Percentiles rank a stretch among this genome's conserved stretches.
These are phyloP conservation scores for Coemansia sp. DNA, from an alignment of 192 early-diverging fungal genomes.

Conservation along the genomic window DNA sequence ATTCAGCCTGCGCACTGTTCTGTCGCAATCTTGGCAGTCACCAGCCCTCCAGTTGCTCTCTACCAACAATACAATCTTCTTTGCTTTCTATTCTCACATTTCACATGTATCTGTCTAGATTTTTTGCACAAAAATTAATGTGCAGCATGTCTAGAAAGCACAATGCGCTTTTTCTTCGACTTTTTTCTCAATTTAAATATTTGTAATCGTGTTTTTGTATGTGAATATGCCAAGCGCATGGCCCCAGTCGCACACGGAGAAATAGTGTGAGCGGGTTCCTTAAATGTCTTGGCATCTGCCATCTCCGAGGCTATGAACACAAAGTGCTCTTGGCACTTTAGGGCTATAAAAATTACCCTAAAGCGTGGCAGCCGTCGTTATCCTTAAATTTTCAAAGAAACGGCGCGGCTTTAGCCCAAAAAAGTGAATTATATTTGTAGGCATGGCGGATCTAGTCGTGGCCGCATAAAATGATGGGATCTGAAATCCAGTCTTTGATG, in stretches of 20 bases:
- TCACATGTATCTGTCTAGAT: neutral
- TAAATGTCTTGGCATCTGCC: conserved; percentile 30
- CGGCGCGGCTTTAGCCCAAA: conserved; percentile 12
- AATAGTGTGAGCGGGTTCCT: conserved; percentile 36
- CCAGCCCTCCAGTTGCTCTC: neutral
- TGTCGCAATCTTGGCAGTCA: neutral
- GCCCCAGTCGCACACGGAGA: conserved; percentile 29
- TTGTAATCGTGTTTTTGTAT: neutral
- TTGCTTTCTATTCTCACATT: neutral
- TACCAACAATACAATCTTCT: neutral
- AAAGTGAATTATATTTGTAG: conserved; percentile 6
- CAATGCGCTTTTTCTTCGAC: neutral
- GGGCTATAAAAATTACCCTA: conserved; percentile 20
- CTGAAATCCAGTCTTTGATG: neutral
- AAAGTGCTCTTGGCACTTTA: conserved; percentile 39
- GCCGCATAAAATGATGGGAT: conserved; percentile 9
- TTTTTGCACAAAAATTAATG: neutral
- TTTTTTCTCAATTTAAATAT: neutral
- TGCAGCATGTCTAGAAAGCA: neutral
- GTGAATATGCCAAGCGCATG: conserved; percentile 41
- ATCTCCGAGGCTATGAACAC: conserved; percentile 47
- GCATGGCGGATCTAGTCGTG: neutral
- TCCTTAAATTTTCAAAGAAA: conserved; percentile 11
- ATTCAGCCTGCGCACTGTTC: neutral
- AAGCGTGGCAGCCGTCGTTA: conserved; percentile 55